Base-by-base conservation (phyloP, 2,329 filamentous ascomycete genomes). In the Orbilia brochopaga region DNA sequence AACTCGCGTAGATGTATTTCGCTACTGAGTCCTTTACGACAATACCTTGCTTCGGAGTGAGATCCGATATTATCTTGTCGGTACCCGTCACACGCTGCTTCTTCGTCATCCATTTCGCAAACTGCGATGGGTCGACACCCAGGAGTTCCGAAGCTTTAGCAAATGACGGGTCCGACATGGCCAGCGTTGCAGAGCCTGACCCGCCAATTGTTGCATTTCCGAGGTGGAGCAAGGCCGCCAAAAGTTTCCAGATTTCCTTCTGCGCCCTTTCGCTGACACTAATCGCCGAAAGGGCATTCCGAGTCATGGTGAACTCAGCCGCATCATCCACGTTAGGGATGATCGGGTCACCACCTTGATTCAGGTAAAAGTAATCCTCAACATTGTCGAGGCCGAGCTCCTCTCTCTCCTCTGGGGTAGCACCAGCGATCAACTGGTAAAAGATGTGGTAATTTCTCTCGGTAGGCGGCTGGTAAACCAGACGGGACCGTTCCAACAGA, bases 401-500 rank as follows among this genome's bases (percentile, higher is more conserved):
- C 78, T 93, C 85, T 55, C 88, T 88, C 80, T 97, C 89, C 74
- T 86, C 84, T 32, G 96, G 90, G 1, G 90, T 88, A n/a, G 92
- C 90, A 79, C 95, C 94, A 55, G 92, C 92, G 51, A 97, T 88
- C 57, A 99, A 85, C 80, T 99, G 94, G 80, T 99, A 99, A 82
- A 99, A 99, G 77, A 99, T 93, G 81, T 99, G 94, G 81, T 99
- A 99, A 80, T 99, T 99, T 76, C 94, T 87, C 83, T 99, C 94
- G 82, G 96, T 97, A 74, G 97, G 83, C 46, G 94, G 94, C 79
- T 99, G 94, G 81, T 97, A 99, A 17, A 97, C 94, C 77, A 99
- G 83, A 82, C 94, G 89, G 73, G 94, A 97, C 72, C 94, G 90
- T 80, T 99, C 94, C 50, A 99, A 84, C 75, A 99, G 84, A 78